Evolutionary conservation across 805 yeast species (phyloP).

Genomic region (Wickerhamomyces strasburgensis): DNA sequence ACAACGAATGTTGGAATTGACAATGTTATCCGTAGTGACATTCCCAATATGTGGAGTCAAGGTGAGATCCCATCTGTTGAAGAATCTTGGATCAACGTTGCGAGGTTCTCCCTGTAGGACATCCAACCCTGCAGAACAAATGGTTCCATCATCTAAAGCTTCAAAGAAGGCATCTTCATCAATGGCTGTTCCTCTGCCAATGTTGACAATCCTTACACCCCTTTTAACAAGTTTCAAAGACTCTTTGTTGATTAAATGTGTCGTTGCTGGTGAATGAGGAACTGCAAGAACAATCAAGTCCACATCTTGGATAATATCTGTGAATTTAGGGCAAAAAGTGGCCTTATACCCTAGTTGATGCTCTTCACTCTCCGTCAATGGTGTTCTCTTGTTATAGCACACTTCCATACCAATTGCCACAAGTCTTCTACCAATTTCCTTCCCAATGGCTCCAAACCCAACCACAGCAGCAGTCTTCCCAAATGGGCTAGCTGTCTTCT

Average conservation of each 20-base stretch:
- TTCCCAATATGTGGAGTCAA: constrained; percentile 66
- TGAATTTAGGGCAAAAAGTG: constrained; percentile 40
- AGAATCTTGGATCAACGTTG: constrained; percentile 40
- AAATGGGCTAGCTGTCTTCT: constrained; percentile 45
- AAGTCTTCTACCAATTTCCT: constrained; percentile 53
- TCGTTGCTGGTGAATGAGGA: constrained; percentile 59
- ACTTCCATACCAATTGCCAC: constrained; percentile 57
- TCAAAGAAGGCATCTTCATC: constrained; percentile 57
- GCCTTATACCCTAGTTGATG: constrained; percentile 42
- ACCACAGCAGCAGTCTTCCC: constrained; percentile 58
- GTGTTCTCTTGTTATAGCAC: constrained; percentile 53
- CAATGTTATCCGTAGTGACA: constrained; percentile 52
- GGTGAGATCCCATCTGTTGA: constrained; percentile 58
- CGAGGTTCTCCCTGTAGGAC: constrained; percentile 63
- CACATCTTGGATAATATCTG: constrained; percentile 33
- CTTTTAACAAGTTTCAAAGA: constrained; percentile 43
- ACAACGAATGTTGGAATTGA: constrained; percentile 47
- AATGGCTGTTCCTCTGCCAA: constrained; percentile 68
- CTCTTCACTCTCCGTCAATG: constrained; percentile 30
- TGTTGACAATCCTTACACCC: constrained; percentile 62
- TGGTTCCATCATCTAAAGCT: constrained; percentile 53
- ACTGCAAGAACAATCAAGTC: constrained; percentile 64
- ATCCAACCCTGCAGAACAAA: constrained; percentile 65
- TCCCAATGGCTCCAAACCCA: constrained; percentile 77
- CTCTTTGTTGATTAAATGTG: constrained; percentile 44